Conservation (phyloP, 192 early-diverging fungal genomes). For the Podila epicladia region DNA sequence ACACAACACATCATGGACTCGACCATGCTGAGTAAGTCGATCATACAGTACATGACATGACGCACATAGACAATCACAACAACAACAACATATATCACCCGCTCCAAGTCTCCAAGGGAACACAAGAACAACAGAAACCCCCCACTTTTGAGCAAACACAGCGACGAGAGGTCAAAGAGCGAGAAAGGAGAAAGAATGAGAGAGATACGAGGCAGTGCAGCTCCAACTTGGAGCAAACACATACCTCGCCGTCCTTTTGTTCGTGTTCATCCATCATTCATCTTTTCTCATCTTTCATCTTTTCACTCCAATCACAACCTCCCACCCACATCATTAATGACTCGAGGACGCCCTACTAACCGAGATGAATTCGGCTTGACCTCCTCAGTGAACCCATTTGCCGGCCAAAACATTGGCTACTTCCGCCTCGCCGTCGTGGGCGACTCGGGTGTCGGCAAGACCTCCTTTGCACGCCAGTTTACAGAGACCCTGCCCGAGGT, state of each 20-base stretch:
- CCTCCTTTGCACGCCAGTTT: constrained; percentile 43
- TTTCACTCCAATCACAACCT: neutral
- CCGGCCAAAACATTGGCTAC: constrained; percentile 52
- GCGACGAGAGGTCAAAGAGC: neutral
- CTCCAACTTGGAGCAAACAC: too few relatives aligned
- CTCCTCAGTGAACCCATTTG: constrained; percentile 39
- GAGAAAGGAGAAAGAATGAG: neutral
- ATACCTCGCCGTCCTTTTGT: neutral
- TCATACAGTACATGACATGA: neutral
- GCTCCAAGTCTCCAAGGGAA: too few relatives aligned
- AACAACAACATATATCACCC: too few relatives aligned
- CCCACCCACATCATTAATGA: neutral
- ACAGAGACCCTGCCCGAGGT: constrained; percentile 44
- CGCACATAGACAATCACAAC: too few relatives aligned
- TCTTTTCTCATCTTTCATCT: neutral
- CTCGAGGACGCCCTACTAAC: neutral
- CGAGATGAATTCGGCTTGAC: constrained; percentile 17
- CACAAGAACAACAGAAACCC: too few relatives aligned
- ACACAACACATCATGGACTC: constrained; percentile 2
- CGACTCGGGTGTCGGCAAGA: constrained; percentile 52
- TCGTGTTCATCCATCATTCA: constrained; percentile 3
- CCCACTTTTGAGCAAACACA: too few relatives aligned
- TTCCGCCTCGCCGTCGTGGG: constrained; percentile 52
- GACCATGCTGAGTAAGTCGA: neutral
- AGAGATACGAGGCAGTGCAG: neutral